A percentile compares a stretch with the other conserved stretches of the same genome.
Conservation (phyloP, 192 early-diverging fungal species). For the Backusella tarrabulga region DNA sequence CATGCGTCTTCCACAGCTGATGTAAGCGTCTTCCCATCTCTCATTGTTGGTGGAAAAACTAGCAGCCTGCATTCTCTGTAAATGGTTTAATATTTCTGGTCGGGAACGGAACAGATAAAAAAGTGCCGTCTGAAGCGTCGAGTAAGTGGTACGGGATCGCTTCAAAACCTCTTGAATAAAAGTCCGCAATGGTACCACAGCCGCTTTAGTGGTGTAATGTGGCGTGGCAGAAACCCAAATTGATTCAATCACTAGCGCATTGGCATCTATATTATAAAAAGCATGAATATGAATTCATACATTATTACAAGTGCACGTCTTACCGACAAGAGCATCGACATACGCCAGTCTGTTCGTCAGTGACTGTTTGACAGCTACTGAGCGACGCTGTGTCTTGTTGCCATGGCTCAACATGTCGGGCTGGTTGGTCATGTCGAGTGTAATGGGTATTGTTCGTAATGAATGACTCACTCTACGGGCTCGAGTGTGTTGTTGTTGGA, state of each 20-base stretch:
- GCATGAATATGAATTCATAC: neutral
- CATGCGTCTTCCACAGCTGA: constrained; percentile 76
- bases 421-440: neutral
- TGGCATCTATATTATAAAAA: constrained; percentile 45
- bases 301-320: neutral
- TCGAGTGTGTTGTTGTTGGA: neutral
- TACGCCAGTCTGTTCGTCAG: constrained; percentile 18
- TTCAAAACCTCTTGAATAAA: constrained; percentile 73
- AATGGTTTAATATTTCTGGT: constrained; percentile 18
- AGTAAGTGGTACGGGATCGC: constrained; percentile 69
- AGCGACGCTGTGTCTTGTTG: neutral
- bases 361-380: neutral
- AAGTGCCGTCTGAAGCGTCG: constrained; percentile 73
- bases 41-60: neutral
- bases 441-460: neutral
- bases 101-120: constrained; percentile 62
- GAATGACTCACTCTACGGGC: neutral
- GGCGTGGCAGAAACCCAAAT: constrained; percentile 42
- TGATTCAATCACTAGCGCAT: constrained; percentile 52
- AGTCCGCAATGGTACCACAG: constrained; percentile 49
- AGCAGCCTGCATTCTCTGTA: constrained; percentile 12
- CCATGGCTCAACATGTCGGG: neutral
- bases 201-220: constrained; percentile 36
- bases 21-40: constrained; percentile 25
- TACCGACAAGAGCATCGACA: constrained; percentile 36